Base-by-base conservation (phyloP, 805 yeast species). In the Yarrowia sp. region DNA sequence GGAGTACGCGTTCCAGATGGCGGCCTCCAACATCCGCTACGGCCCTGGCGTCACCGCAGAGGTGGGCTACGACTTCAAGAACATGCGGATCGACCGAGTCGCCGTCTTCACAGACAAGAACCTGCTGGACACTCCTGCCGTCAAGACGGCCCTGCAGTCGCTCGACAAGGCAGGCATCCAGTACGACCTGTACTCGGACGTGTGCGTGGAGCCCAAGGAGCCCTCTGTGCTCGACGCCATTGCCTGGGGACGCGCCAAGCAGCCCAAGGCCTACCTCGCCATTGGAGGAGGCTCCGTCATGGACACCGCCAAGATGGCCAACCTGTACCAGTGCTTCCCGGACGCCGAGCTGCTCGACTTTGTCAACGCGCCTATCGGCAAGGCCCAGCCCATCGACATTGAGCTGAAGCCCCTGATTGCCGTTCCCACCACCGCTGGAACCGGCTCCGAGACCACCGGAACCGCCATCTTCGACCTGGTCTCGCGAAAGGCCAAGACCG, bases 221-320 rank as follows among this genome's bases (percentile, higher is more conserved):
- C 66, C 65, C 47, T 73, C 72, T 3, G 71, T 75, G 18, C 63
- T 67, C 44, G 67, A 70, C 25, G 78, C 78, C 9, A 71, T 75
- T 41, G 69, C 66, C 12, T 75, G 78, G 78, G 72, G 77, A 7
- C 68, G 75, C 32, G 53, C 63, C 9, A 35, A 38, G 44, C 69
- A 70, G 58, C 75, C 78, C 19, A 73, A 76, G 36, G 77, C 78
- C 25, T 77, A 76, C 63, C 70, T 77, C 18, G 79, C 80, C 6
- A 77, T 77, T 29, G 80, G 80, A 25, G 80, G 80, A 47, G 80
- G 80, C 25, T 76, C 80, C 4, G 80, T 77, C n/a, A 78, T 77
- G 69, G 80, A 77, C 63, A 75, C 77, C 16, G 78, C 80, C 63
- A 77, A 77, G 67, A 73, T 77, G 55, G 78, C 80, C 31, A 73